Conservation (phyloP, 495 filamentous ascomycete species). For the Oidiodendron maius region DNA sequence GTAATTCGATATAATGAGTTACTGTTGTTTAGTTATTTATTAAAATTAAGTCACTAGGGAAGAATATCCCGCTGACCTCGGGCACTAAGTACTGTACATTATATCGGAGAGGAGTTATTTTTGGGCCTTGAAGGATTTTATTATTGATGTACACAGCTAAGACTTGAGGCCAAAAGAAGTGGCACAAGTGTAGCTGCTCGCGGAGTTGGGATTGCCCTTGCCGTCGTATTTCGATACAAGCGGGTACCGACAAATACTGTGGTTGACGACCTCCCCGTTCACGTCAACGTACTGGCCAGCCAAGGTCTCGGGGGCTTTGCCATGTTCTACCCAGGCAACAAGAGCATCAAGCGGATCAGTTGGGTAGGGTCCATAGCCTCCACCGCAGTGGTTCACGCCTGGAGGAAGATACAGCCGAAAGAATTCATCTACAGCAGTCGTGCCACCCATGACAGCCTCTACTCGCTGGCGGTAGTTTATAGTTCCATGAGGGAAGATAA, state of each 20-base stretch:
- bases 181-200: no score
- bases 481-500: slow-evolving; percentile 26
- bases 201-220: no score
- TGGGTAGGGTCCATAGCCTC: slow-evolving; percentile 20
- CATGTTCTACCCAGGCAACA: slow-evolving; percentile 38
- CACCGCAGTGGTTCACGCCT: slow-evolving; percentile 28
- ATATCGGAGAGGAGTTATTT: no score
- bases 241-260: slow-evolving; percentile 1
- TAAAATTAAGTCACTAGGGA: no score
- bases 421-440: slow-evolving; percentile 21
- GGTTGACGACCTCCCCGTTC: background rate
- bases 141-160: no score
- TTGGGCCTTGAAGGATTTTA: no score
- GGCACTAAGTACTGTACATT: no score
- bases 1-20: no score
- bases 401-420: slow-evolving; percentile 31
- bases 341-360: slow-evolving; percentile 23
- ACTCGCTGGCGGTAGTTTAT: slow-evolving; percentile 24
- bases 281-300: background rate
- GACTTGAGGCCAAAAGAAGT: no score
- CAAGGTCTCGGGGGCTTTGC: slow-evolving; percentile 24
- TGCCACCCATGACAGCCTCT: slow-evolving; percentile 20
- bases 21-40: no score
- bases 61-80: no score
- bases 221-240: slow-evolving; percentile 1